Percentiles rank a stretch among this genome's conserved stretches.
phyloP scores from a whole-genome alignment of 2,329 filamentous ascomycete genomes.

The Periconia macrospinosa region DNA sequence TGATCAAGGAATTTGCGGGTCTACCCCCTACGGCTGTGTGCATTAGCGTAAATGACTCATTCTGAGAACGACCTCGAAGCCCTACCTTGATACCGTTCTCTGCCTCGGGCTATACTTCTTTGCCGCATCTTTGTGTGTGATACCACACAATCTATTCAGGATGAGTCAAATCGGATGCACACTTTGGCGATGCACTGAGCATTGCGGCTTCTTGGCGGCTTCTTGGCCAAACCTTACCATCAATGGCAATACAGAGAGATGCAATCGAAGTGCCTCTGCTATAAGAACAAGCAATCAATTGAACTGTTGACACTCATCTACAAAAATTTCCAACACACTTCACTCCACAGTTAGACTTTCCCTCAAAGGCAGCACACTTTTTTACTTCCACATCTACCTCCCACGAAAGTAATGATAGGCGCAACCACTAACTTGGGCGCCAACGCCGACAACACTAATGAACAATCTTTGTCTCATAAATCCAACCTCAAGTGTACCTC shows the following conservation, averaged over 20 bases:
- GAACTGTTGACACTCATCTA: no score
- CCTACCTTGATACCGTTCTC: not conserved
- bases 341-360: not conserved
- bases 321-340: not conserved
- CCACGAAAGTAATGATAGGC: not conserved
- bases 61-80: not conserved
- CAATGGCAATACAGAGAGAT: not conserved
- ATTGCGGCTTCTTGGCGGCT: not conserved
- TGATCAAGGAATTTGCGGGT: not conserved
- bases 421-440: not conserved
- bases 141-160: not conserved
- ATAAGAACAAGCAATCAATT: no score
- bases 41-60: not conserved
- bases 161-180: not conserved
- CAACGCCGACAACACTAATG: not conserved
- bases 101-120: not conserved
- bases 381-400: not conserved
- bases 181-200: not conserved
- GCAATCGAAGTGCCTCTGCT: no score
- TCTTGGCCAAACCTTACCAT: not conserved
- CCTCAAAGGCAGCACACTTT: not conserved
- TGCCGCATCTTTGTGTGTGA: not conserved
- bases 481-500: not conserved
- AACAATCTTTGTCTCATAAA: not conserved
- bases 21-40: not conserved